phyloP scores from a whole-genome alignment of 352 stramenopile species.

The Phytophthora citrophthora region DNA sequence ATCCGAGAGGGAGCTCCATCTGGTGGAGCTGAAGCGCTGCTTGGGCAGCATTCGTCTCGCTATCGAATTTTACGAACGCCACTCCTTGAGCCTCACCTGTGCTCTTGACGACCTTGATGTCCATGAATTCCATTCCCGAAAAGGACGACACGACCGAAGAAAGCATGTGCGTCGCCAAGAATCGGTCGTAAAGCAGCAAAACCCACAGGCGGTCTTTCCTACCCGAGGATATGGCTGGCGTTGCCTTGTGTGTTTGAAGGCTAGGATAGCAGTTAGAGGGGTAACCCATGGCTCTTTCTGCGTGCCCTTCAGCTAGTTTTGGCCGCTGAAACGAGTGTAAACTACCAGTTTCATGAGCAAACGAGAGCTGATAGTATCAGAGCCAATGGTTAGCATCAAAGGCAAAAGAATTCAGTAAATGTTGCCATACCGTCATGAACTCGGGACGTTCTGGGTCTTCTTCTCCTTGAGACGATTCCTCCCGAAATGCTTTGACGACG shows the following conservation, averaged over 20 bases:
- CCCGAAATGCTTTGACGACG: slow-evolving; percentile 65
- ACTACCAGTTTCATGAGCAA: slow-evolving; percentile 41
- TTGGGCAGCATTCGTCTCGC: slow-evolving; percentile 45
- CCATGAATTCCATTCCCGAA: slow-evolving; percentile 80
- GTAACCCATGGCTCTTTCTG: slow-evolving; percentile 9
- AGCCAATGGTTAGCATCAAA: too few relatives aligned
- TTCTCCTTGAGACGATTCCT: slow-evolving; percentile 45
- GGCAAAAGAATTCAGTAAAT: neutral
- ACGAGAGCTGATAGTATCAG: slow-evolving; percentile 41
- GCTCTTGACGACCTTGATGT: slow-evolving; percentile 79
- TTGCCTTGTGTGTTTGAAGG: slow-evolving; percentile 9
- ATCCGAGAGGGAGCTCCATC: slow-evolving; percentile 55
- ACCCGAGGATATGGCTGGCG: slow-evolving; percentile 5
- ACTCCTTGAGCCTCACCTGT: slow-evolving; percentile 71
- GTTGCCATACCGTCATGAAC: slow-evolving; percentile 55
- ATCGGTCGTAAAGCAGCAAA: slow-evolving; percentile 71
- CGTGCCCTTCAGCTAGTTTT: slow-evolving; percentile 6
- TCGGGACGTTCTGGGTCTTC: slow-evolving; percentile 41
- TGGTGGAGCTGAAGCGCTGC: slow-evolving; percentile 67
- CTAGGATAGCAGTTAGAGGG: slow-evolving; percentile 3
- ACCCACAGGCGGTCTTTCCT: slow-evolving; percentile 62
- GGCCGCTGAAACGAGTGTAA: slow-evolving; percentile 17
- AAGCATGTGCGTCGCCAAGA: slow-evolving; percentile 64
- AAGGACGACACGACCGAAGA: slow-evolving; percentile 66
- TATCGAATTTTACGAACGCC: slow-evolving; percentile 80